Percentiles rank a stretch among this genome's conserved stretches.
phyloP scores from a whole-genome alignment of 768 basidiomycete species.

The Cyathus striatus region DNA sequence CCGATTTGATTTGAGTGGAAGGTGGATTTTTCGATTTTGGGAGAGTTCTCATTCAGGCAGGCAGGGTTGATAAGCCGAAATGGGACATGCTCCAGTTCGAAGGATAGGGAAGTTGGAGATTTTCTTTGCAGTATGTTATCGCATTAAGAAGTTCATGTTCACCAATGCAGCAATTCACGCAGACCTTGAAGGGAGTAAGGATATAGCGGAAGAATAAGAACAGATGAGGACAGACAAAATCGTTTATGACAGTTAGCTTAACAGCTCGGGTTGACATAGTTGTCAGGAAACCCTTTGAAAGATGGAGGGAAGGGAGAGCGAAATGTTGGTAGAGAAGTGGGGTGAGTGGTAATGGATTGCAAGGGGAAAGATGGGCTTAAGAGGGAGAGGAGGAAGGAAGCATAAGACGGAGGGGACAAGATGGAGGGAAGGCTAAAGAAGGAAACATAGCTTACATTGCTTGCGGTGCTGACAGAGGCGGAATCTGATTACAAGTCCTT shows the following conservation, averaged over 20 bases:
- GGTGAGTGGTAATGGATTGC: slow-evolving; percentile 9
- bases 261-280: slow-evolving; percentile 37
- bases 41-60: slow-evolving; percentile 29
- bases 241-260: slow-evolving; percentile 43
- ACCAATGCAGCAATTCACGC: slow-evolving; percentile 47
- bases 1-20: slow-evolving; percentile 47
- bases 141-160: slow-evolving; percentile 50
- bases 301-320: slow-evolving; percentile 4
- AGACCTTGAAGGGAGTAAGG: slow-evolving; percentile 25
- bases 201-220: slow-evolving; percentile 5
- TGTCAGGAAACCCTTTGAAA: not conserved
- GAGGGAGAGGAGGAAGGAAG: slow-evolving; percentile 8
- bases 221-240: slow-evolving; percentile 31
- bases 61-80: slow-evolving; percentile 39
- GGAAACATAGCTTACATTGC: slow-evolving; percentile 23
- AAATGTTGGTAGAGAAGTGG: slow-evolving; percentile 6
- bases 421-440: slow-evolving; percentile 15
- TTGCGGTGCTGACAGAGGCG: slow-evolving; percentile 1
- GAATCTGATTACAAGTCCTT: no score
- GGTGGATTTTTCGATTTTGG: slow-evolving; percentile 32
- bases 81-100: slow-evolving; percentile 49
- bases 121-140: slow-evolving; percentile 41
- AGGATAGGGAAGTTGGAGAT: slow-evolving; percentile 38
- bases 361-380: not conserved
- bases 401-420: slow-evolving; percentile 17